phyloP scores from a whole-genome alignment of 371 early-diverging fungal species.

The Mucor lusitanicus region DNA sequence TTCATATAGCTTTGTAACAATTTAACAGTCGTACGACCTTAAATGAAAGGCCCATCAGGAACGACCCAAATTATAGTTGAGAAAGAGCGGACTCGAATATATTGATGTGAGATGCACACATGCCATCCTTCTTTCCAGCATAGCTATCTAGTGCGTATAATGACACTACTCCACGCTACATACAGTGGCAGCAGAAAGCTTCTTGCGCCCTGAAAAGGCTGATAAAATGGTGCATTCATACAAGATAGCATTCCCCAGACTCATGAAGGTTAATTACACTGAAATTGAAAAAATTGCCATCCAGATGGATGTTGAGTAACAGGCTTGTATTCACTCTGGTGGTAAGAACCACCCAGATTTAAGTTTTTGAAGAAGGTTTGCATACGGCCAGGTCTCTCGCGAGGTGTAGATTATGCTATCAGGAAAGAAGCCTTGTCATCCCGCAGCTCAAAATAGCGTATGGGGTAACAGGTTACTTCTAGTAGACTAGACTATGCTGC shows the following conservation, averaged over 20 bases:
- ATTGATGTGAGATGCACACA: not conserved
- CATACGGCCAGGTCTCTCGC: too few species aligned
- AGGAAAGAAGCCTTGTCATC: too few species aligned
- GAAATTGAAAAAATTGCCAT: not conserved
- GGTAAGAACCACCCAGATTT: not conserved
- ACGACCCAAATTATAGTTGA: constrained; percentile 1
- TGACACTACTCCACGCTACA: not conserved
- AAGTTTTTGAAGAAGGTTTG: not conserved
- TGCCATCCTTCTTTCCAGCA: too few species aligned
- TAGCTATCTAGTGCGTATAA: not conserved
- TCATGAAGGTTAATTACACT: not conserved
- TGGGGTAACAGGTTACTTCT: too few species aligned
- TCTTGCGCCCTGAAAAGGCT: not conserved
- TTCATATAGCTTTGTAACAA: not conserved
- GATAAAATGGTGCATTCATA: not conserved
- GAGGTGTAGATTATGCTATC: too few species aligned
- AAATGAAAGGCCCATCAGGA: not conserved
- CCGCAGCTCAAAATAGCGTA: too few species aligned
- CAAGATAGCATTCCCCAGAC: not conserved
- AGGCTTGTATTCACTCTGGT: not conserved
- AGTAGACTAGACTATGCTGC: too few species aligned
- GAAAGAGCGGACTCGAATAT: not conserved
- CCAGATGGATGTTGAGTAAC: not conserved
- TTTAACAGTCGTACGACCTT: constrained; percentile 11
- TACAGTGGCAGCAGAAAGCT: not conserved